A percentile compares a stretch with the other conserved stretches of the same genome.
Evolutionary conservation across 2,329 filamentous ascomycete species (phyloP).

Genomic region (Colletotrichum acutatum): DNA sequence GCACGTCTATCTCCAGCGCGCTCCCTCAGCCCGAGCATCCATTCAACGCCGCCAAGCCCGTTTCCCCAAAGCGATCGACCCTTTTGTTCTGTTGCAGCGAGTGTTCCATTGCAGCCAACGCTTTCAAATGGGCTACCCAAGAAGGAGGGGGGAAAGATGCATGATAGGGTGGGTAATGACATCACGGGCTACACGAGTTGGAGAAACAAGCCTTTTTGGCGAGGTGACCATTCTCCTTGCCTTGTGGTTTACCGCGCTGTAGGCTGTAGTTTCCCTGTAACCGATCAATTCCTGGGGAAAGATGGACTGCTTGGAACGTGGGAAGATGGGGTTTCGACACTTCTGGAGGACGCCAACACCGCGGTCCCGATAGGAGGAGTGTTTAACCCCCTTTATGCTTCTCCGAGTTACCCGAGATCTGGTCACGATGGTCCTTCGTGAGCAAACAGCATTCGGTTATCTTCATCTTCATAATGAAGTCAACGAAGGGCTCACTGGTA

Average conservation of each 20-base stretch:
- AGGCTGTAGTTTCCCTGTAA: background rate
- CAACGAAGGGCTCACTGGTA: too few relatives aligned
- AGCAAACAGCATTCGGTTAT: background rate
- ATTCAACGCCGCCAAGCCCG: background rate
- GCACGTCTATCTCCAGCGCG: background rate
- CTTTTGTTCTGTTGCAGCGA: background rate
- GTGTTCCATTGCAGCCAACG: slow-evolving; percentile 3
- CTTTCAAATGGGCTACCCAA: background rate
- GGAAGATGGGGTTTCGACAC: background rate
- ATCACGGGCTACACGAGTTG: slow-evolving; percentile 20
- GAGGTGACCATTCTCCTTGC: background rate
- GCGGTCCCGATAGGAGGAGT: background rate
- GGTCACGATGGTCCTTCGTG: background rate
- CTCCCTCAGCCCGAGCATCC: background rate
- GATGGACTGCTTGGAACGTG: background rate
- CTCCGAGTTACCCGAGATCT: background rate
- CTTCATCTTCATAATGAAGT: background rate
- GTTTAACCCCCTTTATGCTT: background rate
- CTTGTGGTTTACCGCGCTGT: background rate
- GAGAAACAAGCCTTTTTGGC: slow-evolving; percentile 26
- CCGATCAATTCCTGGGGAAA: background rate
- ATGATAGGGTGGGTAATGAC: slow-evolving; percentile 7
- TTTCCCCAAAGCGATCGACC: background rate
- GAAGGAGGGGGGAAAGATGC: background rate
- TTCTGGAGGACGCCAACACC: background rate